These are phyloP conservation scores for Teratosphaeria nubilosa DNA, from an alignment of 2,329 filamentous ascomycete species.

Conservation along the genomic window DNA sequence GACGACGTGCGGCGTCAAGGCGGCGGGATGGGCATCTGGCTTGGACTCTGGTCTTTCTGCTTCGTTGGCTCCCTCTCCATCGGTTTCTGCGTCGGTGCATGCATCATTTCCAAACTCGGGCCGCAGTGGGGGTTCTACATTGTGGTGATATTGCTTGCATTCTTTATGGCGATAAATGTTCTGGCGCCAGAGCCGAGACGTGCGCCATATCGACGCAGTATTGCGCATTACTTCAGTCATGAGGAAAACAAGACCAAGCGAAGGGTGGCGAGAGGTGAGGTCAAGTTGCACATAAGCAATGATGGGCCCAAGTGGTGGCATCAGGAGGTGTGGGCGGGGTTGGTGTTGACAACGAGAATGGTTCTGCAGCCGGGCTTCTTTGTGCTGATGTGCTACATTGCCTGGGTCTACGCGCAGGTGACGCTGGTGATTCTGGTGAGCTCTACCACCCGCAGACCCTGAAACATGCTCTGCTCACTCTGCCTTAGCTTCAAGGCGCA, in stretches of 20 bases:
- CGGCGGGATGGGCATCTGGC: slow-evolving; percentile 70
- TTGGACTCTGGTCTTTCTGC: slow-evolving; percentile 69
- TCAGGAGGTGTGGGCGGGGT: slow-evolving; percentile 62
- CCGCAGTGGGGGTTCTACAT: slow-evolving; percentile 70
- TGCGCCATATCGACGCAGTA: slow-evolving; percentile 57
- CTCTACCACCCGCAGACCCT: slow-evolving; percentile 1
- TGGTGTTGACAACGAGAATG: slow-evolving; percentile 59
- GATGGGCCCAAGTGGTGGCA: slow-evolving; percentile 68
- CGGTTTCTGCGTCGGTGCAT: slow-evolving; percentile 62
- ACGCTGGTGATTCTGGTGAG: slow-evolving; percentile 60
- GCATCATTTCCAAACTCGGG: slow-evolving; percentile 53
- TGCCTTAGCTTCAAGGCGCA: slow-evolving; percentile 51
- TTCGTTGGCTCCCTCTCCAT: slow-evolving; percentile 61
- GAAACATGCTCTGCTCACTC: slow-evolving; percentile 4
- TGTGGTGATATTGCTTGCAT: slow-evolving; percentile 55
- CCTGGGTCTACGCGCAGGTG: slow-evolving; percentile 70
- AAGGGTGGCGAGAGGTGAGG: slow-evolving; percentile 59
- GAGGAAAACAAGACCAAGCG: slow-evolving; percentile 38
- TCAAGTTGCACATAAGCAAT: slow-evolving; percentile 64
- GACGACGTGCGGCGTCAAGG: slow-evolving; percentile 64
- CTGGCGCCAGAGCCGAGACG: slow-evolving; percentile 62
- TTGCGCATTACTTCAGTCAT: slow-evolving; percentile 49
- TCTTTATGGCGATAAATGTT: slow-evolving; percentile 59
- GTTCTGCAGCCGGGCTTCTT: slow-evolving; percentile 62
- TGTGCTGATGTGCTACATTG: slow-evolving; percentile 61